phyloP scores from a whole-genome alignment of 371 early-diverging fungal species.

The Mortierella sp. region DNA sequence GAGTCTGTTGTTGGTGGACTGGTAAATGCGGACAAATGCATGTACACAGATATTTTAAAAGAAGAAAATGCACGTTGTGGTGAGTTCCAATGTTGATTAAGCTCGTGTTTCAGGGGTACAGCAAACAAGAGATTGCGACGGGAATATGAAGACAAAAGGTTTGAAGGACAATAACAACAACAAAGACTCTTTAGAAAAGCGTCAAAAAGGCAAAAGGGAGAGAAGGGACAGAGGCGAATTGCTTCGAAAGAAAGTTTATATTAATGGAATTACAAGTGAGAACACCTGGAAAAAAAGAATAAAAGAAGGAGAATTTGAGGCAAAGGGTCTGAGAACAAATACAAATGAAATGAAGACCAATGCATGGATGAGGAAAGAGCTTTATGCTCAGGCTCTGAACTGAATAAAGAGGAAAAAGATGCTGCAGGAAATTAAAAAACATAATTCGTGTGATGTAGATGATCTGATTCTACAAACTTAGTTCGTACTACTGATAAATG shows the following conservation, averaged over 20 bases:
- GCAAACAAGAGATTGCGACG: not conserved
- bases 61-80: not conserved
- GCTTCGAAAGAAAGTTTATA: no score
- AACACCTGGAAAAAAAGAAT: not conserved
- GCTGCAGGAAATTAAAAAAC: conserved; percentile 6
- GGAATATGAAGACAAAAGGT: not conserved
- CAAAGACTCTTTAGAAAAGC: not conserved
- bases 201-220: not conserved
- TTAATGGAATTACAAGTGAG: not conserved
- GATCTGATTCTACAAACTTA: conserved; percentile 1
- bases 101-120: conserved; percentile 26
- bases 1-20: not conserved
- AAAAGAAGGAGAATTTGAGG: not conserved
- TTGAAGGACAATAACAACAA: not conserved
- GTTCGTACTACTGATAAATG: not conserved
- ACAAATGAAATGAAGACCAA: not conserved
- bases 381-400: not conserved
- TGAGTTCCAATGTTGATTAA: not conserved
- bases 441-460: conserved; percentile 8
- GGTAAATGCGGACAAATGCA: not conserved
- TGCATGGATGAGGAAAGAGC: not conserved
- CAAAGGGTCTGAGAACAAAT: not conserved
- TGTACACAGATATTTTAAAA: not conserved
- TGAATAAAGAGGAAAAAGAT: not conserved
- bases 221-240: not conserved